These are phyloP conservation scores for Paracoccidioides brasiliensis DNA, from an alignment of 2,329 filamentous ascomycete species.

Conservation along the genomic window DNA sequence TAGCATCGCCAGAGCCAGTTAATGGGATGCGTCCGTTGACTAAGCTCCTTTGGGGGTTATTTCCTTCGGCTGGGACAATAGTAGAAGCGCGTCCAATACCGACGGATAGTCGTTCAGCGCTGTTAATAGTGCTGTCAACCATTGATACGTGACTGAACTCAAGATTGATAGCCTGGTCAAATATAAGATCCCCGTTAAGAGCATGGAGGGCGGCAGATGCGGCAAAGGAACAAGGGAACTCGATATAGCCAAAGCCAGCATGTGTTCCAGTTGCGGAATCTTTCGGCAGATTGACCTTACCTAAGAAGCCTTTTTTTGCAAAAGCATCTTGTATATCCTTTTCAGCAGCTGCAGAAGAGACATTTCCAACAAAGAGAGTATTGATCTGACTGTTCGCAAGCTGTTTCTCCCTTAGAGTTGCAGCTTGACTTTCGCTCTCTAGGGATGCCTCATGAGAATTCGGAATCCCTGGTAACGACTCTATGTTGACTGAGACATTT, in stretches of 20 bases:
- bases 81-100: background rate
- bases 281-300: slow-evolving; percentile 23
- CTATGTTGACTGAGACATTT: background rate
- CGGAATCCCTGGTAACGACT: background rate
- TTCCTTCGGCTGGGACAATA: background rate
- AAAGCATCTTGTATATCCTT: slow-evolving; percentile 26
- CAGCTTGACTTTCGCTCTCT: background rate
- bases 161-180: slow-evolving; percentile 29
- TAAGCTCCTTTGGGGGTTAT: background rate
- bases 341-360: slow-evolving; percentile 27
- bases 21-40: background rate
- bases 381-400: slow-evolving; percentile 5
- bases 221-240: slow-evolving; percentile 23
- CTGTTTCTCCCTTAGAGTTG: background rate
- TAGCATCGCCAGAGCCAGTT: background rate
- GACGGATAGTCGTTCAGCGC: background rate
- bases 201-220: slow-evolving; percentile 25
- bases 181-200: slow-evolving; percentile 25
- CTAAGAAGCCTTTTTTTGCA: slow-evolving; percentile 25
- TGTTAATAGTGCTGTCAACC: background rate
- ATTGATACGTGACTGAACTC: slow-evolving; percentile 22
- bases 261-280: slow-evolving; percentile 23
- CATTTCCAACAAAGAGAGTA: slow-evolving; percentile 28
- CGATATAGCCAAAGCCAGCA: slow-evolving; percentile 29
- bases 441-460: background rate